Evolutionary conservation across 1,139 yeast genomes (phyloP), one percentile per base, ranked within the genome.

Genomic region (Taphrina confusa): DNA sequence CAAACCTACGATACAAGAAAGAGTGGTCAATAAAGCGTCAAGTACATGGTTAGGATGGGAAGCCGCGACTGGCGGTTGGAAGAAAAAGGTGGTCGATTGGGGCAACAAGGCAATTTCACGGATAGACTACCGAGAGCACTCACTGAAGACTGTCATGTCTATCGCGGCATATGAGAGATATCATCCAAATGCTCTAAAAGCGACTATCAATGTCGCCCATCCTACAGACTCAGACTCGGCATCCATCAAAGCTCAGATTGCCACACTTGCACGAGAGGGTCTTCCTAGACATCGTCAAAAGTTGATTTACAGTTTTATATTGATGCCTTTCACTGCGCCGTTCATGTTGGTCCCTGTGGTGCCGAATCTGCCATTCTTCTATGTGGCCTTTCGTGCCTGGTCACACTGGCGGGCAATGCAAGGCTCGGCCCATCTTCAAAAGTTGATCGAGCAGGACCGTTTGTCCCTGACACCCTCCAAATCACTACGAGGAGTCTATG

Each of bases 351-450:
- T 87, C 0, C 95, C 95, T 0, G 74, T 86, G n/a, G 71, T 86
- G 1, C 95, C 95, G 16, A 87, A 87, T 66, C 80, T 87, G 9
- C 95, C 95, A 0, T 91, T 92, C 0, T 83, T 87, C 67, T 87
- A 85, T 67, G 71, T 87, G 37, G 76, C 84, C 1, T 87, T 85
- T 69, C 75, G 95, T 65, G 75, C 84, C 16, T 87, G 85, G 68
- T 84, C 94, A 69, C 85, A 87, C 68, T 73, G 79, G 60, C 84
- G 84, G 67, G 91, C 60, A 31, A 56, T 56, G 60, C 34, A 30
- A n/a, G 60, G 60, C 22, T 22, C 46, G 8, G 14, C 40, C 16
- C 60, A 56, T 37, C 33, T 56, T 2, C 39, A 47, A 22, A n/a
- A 12, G n/a, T 42, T 56, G 27, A 20, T 56, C 25, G 44, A 46